Percentiles rank a stretch among this genome's conserved stretches.
These are phyloP conservation scores for Pinus tabuliformis DNA, from an alignment of 75 land plant genomes.

Conservation along the genomic window DNA sequence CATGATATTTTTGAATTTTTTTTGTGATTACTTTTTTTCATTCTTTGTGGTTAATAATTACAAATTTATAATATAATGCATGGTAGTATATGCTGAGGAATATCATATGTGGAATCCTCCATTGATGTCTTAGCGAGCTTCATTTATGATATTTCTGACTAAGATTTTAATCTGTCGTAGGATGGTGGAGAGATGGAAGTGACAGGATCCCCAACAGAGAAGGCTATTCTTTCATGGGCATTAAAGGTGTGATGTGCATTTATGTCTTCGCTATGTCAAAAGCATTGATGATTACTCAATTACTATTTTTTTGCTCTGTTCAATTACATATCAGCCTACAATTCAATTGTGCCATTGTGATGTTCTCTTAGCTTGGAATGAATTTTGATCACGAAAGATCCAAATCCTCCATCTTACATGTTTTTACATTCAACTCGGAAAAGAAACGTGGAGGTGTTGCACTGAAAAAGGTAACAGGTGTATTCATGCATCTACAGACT, in stretches of 20 bases:
- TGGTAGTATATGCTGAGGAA: not conserved
- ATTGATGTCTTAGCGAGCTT: not conserved
- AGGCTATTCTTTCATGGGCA: conserved; percentile 93
- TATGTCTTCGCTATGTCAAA: not conserved
- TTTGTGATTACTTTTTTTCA: not conserved
- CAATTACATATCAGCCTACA: not conserved
- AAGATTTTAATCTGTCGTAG: conserved; percentile 21
- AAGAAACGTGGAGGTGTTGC: conserved; percentile 96
- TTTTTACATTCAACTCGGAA: conserved; percentile 90
- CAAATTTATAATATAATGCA: not conserved
- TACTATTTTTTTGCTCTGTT: not conserved
- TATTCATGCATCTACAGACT: conserved; percentile 15
- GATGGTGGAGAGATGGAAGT: conserved; percentile 60
- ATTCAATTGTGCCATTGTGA: not conserved
- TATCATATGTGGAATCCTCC: not conserved
- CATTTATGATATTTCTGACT: not conserved
- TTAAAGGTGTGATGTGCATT: conserved; percentile 56
- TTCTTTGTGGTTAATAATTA: not conserved
- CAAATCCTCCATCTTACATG: conserved; percentile 44
- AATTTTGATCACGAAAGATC: conserved; percentile 62
- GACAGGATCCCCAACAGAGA: conserved; percentile 95
- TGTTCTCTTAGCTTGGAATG: conserved; percentile 68
- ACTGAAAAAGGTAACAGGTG: conserved; percentile 32
- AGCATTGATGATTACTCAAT: not conserved
- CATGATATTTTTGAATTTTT: not conserved